A percentile compares a stretch with the other conserved stretches of the same genome.
Conservation (phyloP, 306 rosid species). For the Hylodesmum podocarpum region DNA sequence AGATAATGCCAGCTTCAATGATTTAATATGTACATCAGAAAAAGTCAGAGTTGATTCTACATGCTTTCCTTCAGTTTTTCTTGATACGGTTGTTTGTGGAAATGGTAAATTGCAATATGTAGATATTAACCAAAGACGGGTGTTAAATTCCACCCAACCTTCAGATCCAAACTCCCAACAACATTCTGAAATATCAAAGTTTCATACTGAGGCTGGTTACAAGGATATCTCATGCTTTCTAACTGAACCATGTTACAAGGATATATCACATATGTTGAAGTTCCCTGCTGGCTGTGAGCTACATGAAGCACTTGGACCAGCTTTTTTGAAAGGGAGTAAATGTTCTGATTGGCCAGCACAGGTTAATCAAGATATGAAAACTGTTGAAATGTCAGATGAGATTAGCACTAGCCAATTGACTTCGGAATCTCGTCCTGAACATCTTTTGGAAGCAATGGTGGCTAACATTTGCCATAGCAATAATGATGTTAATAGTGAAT, state of each 20-base stretch:
- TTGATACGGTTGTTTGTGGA: conserved; percentile 48
- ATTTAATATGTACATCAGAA: conserved; percentile 38
- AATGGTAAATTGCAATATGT: conserved; percentile 34
- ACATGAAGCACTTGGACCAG: conserved; percentile 94
- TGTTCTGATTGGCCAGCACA: conserved; percentile 46
- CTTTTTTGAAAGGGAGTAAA: conserved; percentile 55
- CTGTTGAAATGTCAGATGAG: conserved; percentile 51
- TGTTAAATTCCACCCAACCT: conserved; percentile 37
- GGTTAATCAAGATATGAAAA: conserved; percentile 48
- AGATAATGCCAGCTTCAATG: conserved; percentile 29
- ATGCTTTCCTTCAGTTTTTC: conserved; percentile 47
- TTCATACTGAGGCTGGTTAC: conserved; percentile 30
- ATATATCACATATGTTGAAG: conserved; percentile 45
- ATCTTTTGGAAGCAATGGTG: conserved; percentile 92
- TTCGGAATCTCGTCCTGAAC: conserved; percentile 63
- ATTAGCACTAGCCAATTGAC: conserved; percentile 64
- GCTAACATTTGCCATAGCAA: conserved; percentile 64
- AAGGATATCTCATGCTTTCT: conserved; percentile 38
- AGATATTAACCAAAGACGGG: conserved; percentile 39
- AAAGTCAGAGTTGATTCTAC: conserved; percentile 47
- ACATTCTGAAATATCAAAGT: conserved; percentile 35
- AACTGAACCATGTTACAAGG: conserved; percentile 26
- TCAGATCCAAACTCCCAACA: conserved; percentile 47
- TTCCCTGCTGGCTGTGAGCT: conserved; percentile 98
- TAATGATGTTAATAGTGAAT: conserved; percentile 54